phyloP scores from a whole-genome alignment of 352 stramenopile genomes.

The Phytopythium ostracodes region DNA sequence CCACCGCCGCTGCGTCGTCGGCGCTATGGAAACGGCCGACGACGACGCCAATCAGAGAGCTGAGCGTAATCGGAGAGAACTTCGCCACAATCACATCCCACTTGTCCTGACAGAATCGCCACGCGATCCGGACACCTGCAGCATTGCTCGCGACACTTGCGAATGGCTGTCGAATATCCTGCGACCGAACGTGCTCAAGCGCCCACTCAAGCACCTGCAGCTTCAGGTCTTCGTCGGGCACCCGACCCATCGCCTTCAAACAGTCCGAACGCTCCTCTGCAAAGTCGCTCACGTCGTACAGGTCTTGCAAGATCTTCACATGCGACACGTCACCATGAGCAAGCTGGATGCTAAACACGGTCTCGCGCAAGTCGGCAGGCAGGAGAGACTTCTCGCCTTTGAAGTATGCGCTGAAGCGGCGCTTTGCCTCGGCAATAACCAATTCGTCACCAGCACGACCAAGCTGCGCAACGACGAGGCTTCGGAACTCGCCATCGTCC shows the following conservation, averaged over 20 bases:
- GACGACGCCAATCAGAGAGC: constrained; percentile 32
- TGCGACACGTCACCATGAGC: constrained; percentile 30
- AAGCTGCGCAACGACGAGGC: constrained; percentile 49
- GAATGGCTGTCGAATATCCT: constrained; percentile 61
- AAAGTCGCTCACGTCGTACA: constrained; percentile 65
- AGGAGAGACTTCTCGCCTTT: constrained; percentile 35
- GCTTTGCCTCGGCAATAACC: constrained; percentile 48
- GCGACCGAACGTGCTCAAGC: constrained; percentile 52
- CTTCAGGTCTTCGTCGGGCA: constrained; percentile 37
- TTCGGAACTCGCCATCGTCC: constrained; percentile 63
- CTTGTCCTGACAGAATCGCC: constrained; percentile 64
- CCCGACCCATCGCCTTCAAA: constrained; percentile 45
- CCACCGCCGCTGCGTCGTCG: constrained; percentile 43
- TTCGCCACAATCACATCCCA: constrained; percentile 56
- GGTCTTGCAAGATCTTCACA: constrained; percentile 50
- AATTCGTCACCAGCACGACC: constrained; percentile 43
- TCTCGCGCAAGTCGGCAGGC: constrained; percentile 48
- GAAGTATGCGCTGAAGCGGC: constrained; percentile 52
- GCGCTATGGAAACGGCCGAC: constrained; percentile 47
- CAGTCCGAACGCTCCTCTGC: constrained; percentile 65
- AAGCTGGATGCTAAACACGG: constrained; percentile 53
- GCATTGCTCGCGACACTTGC: constrained; percentile 46
- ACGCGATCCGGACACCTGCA: constrained; percentile 44
- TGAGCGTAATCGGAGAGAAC: constrained; percentile 52
- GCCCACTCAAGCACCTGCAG: constrained; percentile 73